A percentile compares a stretch with the other conserved stretches of the same genome.
Evolutionary conservation across 306 rosid genomes (phyloP).

Genomic region (Mimosa bimucronata): DNA sequence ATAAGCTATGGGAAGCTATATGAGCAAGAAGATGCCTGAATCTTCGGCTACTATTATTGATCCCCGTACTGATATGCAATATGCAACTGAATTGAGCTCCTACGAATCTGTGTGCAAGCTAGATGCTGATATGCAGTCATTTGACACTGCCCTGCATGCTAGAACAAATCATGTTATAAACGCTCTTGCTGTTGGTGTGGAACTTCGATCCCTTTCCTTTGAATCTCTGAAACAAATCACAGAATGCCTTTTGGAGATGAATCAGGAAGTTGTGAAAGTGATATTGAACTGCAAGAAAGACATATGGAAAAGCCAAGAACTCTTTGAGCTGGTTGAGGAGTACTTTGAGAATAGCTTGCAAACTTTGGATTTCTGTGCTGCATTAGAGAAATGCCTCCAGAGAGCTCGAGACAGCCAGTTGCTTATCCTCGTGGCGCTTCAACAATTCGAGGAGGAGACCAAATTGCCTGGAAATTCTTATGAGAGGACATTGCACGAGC

Average conservation of each 20-base stretch:
- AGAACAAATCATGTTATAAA: conserved; percentile 73
- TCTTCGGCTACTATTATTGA: conserved; percentile 43
- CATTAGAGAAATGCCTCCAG: conserved; percentile 72
- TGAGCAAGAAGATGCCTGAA: conserved; percentile 64
- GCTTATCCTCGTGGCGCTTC: conserved; percentile 66
- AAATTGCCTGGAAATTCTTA: conserved; percentile 45
- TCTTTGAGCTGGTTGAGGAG: conserved; percentile 86
- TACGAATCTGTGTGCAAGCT: conserved; percentile 71
- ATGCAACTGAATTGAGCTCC: conserved; percentile 62
- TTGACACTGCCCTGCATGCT: conserved; percentile 60
- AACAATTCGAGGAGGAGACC: conserved; percentile 67
- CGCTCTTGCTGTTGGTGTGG: conserved; percentile 74
- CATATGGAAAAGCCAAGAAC: conserved; percentile 77
- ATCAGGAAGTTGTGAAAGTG: conserved; percentile 86
- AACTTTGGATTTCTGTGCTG: conserved; percentile 84
- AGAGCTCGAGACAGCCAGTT: conserved; percentile 77
- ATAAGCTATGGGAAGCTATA: conserved; percentile 65
- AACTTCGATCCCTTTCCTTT: conserved; percentile 78
- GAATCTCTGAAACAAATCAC: conserved; percentile 79
- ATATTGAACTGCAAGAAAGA: conserved; percentile 84
- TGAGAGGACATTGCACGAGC: conserved; percentile 56
- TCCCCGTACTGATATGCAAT: conserved; percentile 34
- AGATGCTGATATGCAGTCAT: conserved; percentile 67
- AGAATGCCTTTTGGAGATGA: conserved; percentile 81
- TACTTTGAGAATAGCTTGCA: conserved; percentile 83